Conservation (phyloP, 169 alveolate genomes). For the Haemoproteus tartakovskyi region DNA sequence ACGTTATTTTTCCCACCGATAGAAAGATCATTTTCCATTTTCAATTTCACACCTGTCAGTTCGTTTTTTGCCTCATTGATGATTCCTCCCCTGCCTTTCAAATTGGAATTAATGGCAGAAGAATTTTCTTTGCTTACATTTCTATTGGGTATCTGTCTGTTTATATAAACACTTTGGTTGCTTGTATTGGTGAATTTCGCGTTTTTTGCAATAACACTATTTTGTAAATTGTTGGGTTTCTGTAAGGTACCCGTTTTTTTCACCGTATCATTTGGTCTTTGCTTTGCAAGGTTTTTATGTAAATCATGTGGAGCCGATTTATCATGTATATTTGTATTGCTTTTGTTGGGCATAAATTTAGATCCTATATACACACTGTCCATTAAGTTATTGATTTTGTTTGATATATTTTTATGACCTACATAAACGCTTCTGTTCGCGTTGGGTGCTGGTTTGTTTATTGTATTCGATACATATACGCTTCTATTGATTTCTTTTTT, state of each 20-base stretch:
- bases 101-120: too few relatives aligned
- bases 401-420: background rate
- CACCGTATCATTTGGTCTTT: too few relatives aligned
- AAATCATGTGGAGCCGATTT: too few relatives aligned
- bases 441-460: too few relatives aligned
- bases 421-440: background rate
- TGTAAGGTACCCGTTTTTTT: slow-evolving; percentile 3
- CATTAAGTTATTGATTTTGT: slow-evolving; percentile 8
- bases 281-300: too few relatives aligned
- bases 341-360: slow-evolving; percentile 2
- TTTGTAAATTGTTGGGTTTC: slow-evolving; percentile 12
- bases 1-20: too few relatives aligned
- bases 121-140: slow-evolving; percentile 10
- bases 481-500: too few relatives aligned
- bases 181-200: background rate
- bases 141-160: background rate
- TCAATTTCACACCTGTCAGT: background rate
- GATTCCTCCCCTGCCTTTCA: background rate
- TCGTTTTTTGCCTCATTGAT: background rate
- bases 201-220: slow-evolving; percentile 21
- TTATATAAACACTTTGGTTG: background rate
- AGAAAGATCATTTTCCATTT: too few relatives aligned
- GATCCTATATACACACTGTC: slow-evolving; percentile 22
- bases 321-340: too few relatives aligned
- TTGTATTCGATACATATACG: background rate